Conservation (phyloP, 2,329 filamentous ascomycete genomes). For the Colletotrichum lini region DNA sequence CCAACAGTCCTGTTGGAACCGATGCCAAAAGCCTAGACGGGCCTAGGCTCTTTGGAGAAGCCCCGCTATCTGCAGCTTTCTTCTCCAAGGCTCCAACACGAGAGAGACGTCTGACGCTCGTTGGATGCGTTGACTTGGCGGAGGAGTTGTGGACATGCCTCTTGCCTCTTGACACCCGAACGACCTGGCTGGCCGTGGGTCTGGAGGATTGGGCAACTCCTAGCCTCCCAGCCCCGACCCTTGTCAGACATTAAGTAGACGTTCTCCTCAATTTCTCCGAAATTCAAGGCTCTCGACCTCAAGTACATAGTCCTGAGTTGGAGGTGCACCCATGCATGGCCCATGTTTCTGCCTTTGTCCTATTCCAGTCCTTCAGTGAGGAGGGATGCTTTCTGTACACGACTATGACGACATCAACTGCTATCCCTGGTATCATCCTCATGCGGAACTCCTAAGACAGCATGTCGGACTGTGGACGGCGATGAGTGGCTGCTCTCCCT, state of each 20-base stretch:
- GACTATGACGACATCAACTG: neutral
- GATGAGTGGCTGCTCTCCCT: constrained; percentile 14
- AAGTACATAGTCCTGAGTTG: neutral
- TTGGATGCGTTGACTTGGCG: neutral
- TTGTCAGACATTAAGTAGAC: neutral
- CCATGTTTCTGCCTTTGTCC: neutral
- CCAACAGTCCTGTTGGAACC: neutral
- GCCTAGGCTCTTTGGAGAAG: neutral
- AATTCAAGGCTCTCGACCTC: neutral
- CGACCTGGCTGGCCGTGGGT: neutral
- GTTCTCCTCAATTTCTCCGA: neutral
- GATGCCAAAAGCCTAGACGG: neutral
- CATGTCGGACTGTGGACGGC: neutral
- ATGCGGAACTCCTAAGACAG: neutral
- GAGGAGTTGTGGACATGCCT: neutral
- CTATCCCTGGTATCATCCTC: neutral
- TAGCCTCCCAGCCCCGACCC: neutral
- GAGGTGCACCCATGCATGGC: neutral
- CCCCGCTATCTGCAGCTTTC: neutral
- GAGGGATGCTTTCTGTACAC: too few species aligned
- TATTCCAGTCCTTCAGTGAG: neutral
- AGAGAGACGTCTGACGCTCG: neutral
- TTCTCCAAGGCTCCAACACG: neutral
- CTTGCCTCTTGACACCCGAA: neutral
- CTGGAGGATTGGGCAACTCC: neutral